phyloP scores from a whole-genome alignment of 164 flowering plant genomes.

The Annona cherimola region DNA sequence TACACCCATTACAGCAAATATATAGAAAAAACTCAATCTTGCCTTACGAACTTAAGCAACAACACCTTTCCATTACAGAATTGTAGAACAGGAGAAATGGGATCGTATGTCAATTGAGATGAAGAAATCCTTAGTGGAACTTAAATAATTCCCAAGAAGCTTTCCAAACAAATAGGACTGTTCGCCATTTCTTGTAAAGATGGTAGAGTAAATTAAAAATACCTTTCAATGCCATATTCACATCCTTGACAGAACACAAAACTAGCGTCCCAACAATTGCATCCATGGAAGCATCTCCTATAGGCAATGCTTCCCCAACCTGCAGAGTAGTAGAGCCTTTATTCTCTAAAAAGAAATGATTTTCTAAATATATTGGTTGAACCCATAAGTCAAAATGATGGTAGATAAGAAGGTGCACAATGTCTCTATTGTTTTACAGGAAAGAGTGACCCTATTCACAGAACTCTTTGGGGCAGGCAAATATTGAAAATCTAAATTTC shows the following conservation, averaged over 20 bases:
- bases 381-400: background rate
- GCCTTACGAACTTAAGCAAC: background rate
- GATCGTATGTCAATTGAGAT: background rate
- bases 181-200: background rate
- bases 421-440: background rate
- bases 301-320: constrained; percentile 87
- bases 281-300: constrained; percentile 70
- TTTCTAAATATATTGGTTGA: background rate
- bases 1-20: background rate
- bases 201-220: constrained; percentile 2
- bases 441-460: background rate
- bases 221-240: constrained; percentile 60
- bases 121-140: background rate
- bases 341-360: background rate
- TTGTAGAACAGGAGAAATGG: background rate
- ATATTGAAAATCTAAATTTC: background rate
- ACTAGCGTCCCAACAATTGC: constrained; percentile 92
- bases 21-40: background rate
- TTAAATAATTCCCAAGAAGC: background rate
- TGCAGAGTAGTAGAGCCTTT: constrained; percentile 15
- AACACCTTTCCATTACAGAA: background rate
- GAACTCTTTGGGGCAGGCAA: background rate
- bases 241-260: constrained; percentile 77
- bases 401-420: background rate
- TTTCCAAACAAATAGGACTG: background rate